Evolutionary conservation across 345 rosid species (phyloP).

Genomic region (Microcos paniculata): DNA sequence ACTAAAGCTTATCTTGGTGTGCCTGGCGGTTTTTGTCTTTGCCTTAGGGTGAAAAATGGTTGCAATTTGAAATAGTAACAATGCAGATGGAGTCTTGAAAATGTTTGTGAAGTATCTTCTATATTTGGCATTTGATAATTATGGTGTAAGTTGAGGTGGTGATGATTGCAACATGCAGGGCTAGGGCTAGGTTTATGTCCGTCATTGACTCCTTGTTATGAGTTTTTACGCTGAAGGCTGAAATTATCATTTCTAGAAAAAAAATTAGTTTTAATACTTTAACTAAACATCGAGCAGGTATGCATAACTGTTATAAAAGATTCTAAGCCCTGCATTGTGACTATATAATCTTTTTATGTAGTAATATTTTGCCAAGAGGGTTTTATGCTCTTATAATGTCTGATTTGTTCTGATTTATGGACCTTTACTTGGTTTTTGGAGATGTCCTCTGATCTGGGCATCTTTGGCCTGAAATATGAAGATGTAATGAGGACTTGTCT

Average conservation of each 20-base stretch:
- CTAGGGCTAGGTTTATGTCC: too few relatives aligned
- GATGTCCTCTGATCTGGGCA: background rate
- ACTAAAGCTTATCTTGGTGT: too few relatives aligned
- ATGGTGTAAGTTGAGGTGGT: too few relatives aligned
- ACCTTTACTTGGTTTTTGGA: background rate
- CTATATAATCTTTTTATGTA: too few relatives aligned
- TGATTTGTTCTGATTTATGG: background rate
- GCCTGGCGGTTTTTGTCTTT: background rate
- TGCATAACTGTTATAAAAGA: too few relatives aligned
- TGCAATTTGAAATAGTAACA: background rate
- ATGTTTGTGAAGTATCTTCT: background rate
- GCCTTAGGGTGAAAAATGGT: background rate
- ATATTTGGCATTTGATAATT: background rate
- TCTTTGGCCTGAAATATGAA: background rate
- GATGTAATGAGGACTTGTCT: background rate
- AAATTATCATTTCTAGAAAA: too few relatives aligned
- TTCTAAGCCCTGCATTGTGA: too few relatives aligned
- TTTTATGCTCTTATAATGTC: background rate
- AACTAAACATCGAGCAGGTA: too few relatives aligned
- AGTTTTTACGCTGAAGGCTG: too few relatives aligned
- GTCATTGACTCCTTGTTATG: too few relatives aligned
- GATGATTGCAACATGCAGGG: too few relatives aligned
- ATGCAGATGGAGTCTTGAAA: background rate
- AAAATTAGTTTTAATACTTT: too few relatives aligned
- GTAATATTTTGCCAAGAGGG: background rate